Evolutionary conservation across 148 eudicot species (phyloP).

Genomic region (Cornus controversa): DNA sequence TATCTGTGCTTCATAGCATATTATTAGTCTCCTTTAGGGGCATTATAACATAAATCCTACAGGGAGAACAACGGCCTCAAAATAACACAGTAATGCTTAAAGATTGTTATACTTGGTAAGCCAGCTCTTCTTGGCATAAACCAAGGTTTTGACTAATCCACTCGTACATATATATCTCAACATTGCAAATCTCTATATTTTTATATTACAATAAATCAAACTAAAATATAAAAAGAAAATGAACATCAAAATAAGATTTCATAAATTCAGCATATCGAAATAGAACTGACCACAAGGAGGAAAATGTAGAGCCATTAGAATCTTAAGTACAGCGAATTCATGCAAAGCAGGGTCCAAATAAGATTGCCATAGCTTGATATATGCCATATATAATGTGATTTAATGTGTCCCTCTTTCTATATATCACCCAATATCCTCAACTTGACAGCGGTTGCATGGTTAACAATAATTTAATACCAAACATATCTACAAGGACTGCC

Average conservation of each 20-base stretch:
- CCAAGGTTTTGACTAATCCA: background rate
- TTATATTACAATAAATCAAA: background rate
- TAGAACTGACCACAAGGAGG: background rate
- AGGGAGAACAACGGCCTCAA: background rate
- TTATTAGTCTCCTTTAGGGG: background rate
- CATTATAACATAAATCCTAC: background rate
- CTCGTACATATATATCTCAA: background rate
- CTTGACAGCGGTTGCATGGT: slow-evolving; percentile 1
- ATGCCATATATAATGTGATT: background rate
- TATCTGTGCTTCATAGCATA: too few relatives aligned
- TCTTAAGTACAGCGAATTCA: background rate
- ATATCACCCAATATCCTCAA: background rate
- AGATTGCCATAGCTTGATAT: too few relatives aligned
- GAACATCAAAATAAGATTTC: background rate
- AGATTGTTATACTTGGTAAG: background rate
- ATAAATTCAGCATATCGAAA: background rate
- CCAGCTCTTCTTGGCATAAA: background rate
- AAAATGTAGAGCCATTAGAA: background rate
- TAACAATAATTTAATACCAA: background rate
- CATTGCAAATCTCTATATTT: background rate
- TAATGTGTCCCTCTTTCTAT: background rate
- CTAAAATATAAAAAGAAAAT: background rate
- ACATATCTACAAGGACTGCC: background rate
- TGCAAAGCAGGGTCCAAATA: slow-evolving; percentile 8
- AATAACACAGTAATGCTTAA: background rate